A percentile compares a stretch with the other conserved stretches of the same genome.
Conservation (phyloP, 352 stramenopile genomes). For the Phytopythium oedochilum region DNA sequence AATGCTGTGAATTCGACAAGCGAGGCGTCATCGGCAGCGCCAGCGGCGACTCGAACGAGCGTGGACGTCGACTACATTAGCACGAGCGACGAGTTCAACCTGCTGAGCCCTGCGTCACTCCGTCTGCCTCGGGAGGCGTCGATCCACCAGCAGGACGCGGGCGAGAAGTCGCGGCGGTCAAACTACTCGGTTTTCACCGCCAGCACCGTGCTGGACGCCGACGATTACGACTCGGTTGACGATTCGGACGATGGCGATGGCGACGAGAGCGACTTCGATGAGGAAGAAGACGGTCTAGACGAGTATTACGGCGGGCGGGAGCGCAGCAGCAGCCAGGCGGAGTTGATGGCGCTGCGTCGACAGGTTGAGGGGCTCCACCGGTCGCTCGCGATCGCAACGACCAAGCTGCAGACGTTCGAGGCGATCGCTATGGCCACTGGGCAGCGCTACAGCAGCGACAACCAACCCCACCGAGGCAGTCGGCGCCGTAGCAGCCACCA, state of each 20-base stretch:
- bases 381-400: conserved; percentile 46
- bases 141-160: conserved; percentile 30
- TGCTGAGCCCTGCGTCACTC: conserved; percentile 45
- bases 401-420: conserved; percentile 40
- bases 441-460: not conserved
- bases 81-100: conserved; percentile 44
- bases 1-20: not conserved
- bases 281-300: conserved; percentile 1
- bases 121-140: conserved; percentile 15
- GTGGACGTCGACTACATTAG: conserved; percentile 55
- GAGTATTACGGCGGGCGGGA: conserved; percentile 11
- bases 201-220: conserved; percentile 23
- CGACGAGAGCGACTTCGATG: conserved; percentile 14
- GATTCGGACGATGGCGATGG: not conserved
- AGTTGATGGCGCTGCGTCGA: conserved; percentile 33
- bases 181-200: conserved; percentile 33
- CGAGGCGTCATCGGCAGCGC: not conserved
- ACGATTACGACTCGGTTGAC: conserved; percentile 13
- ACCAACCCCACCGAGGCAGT: not conserved
- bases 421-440: conserved; percentile 7
- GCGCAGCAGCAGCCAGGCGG: conserved; percentile 26
- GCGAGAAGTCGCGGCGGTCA: conserved; percentile 36
- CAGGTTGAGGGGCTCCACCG: conserved; percentile 47
- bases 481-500: not conserved
- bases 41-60: not conserved